Evolutionary conservation across 768 basidiomycete species (phyloP).

Genomic region (Lentinula lateritia): DNA sequence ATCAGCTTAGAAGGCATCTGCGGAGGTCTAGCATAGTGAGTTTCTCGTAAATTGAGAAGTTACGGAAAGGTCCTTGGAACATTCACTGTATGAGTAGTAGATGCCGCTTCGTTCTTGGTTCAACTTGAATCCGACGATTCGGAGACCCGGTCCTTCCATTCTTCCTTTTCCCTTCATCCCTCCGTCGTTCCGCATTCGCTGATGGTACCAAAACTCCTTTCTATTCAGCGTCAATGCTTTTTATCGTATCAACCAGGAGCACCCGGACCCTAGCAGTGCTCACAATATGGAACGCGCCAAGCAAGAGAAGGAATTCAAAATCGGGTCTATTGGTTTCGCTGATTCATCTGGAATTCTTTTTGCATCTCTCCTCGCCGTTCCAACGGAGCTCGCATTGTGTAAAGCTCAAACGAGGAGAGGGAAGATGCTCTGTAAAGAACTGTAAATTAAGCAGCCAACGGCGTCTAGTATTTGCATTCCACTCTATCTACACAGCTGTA

Average conservation of each 20-base stretch:
- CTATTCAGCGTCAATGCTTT: slow-evolving; percentile 73
- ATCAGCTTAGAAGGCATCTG: slow-evolving; percentile 89
- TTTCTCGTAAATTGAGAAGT: slow-evolving; percentile 8
- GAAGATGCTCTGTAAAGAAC: slow-evolving; percentile 60
- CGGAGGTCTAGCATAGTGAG: slow-evolving; percentile 89
- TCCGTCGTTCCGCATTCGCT: neutral
- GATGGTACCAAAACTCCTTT: neutral
- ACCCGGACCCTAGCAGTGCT: slow-evolving; percentile 36
- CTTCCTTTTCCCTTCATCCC: neutral
- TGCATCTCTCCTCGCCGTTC: slow-evolving; percentile 63
- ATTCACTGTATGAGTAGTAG: neutral
- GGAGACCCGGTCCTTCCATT: neutral
- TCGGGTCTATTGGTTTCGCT: slow-evolving; percentile 83
- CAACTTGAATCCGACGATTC: slow-evolving; percentile 6
- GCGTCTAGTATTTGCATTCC: too few species aligned
- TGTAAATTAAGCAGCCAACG: slow-evolving; percentile 28
- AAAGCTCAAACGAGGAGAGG: slow-evolving; percentile 64
- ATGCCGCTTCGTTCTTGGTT: neutral
- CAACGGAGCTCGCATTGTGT: slow-evolving; percentile 75
- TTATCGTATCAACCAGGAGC: slow-evolving; percentile 76
- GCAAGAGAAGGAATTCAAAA: slow-evolving; percentile 85
- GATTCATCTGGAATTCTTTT: slow-evolving; percentile 72
- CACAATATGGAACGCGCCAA: slow-evolving; percentile 53
- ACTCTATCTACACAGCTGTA: too few species aligned
- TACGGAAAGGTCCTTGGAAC: neutral